Evolutionary conservation across 2,329 filamentous ascomycete genomes (phyloP), one percentile per base, ranked within the genome.

Genomic region (Colletotrichum melonis): DNA sequence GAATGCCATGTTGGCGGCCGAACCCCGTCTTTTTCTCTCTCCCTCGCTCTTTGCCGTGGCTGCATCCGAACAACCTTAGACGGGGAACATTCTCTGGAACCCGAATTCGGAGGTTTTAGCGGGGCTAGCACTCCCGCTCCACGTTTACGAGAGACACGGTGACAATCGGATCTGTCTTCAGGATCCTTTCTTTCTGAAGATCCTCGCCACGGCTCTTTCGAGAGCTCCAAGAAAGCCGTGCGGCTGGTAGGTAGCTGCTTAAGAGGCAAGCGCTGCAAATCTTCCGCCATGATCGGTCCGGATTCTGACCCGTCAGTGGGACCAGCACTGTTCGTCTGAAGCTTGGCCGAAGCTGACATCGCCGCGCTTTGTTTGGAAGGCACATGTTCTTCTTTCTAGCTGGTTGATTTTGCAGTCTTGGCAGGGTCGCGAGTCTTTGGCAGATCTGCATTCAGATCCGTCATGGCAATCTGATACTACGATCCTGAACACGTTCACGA

Each of bases 61-160:
- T 46, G 67, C 70, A 65, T 60, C 63, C 70, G 38, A 73, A 56
- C 30, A 46, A 46, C 35, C 46, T 32, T 52, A 30, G 42, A 28
- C 52, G 28, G 46, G 58, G 52, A 64, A 65, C 32, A 26, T 26
- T 60, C 46, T 16, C 59, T 55, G n/a, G 35, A 65, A 65, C 28
- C 67, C 55, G 32, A 70, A 56, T 64, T 60, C 70, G 42, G 65
- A 69, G 59, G 19, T 73, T 65, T 73, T 26, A 24, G 67, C 28
- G 60, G 67, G 70, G 55, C 54, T 32, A 8, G 19, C n/a, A 22
- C 12, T 60, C 54, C 26, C n/a, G 5, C 42, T 58, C 49, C 69
- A 58, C 59, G 55, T 57, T 63, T 38, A 67, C 56, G n/a, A 63
- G 62, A 56, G 49, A 46, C 38, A 38, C 52, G 38, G 63, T 8